Evolutionary conservation across 2,329 filamentous ascomycete genomes (phyloP).

Genomic region (Mariannaea sp.): DNA sequence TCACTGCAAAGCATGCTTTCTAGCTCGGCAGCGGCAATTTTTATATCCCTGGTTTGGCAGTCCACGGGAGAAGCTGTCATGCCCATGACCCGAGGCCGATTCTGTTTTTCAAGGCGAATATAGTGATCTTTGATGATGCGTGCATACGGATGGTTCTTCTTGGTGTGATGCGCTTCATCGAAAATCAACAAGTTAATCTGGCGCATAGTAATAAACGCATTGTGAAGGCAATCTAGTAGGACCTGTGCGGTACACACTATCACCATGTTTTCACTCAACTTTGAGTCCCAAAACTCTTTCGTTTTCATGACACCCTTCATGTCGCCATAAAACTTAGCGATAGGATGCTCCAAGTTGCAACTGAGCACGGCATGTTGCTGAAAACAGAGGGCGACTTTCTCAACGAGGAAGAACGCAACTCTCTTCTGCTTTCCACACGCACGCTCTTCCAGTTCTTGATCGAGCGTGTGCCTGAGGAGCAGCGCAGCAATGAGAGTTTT

Average conservation of each 20-base stretch:
- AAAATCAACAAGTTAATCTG: conserved; percentile 91
- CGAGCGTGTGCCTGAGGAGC: conserved; percentile 75
- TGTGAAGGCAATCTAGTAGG: conserved; percentile 75
- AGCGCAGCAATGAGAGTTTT: conserved; percentile 96
- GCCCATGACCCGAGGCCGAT: conserved; percentile 79
- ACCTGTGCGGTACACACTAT: conserved; percentile 94
- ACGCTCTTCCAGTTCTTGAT: conserved; percentile 76
- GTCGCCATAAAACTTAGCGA: conserved; percentile 77
- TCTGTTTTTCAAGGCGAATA: conserved; percentile 48
- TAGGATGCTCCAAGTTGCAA: conserved; percentile 76
- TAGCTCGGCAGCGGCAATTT: conserved; percentile 70
- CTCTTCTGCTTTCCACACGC: conserved; percentile 62
- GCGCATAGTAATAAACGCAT: conserved; percentile 78
- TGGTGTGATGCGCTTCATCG: conserved; percentile 95
- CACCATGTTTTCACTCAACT: conserved; percentile 71
- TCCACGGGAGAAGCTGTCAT: conserved; percentile 98
- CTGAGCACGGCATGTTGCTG: conserved; percentile 86
- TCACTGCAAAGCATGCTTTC: conserved; percentile 78
- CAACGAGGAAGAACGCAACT: conserved; percentile 85
- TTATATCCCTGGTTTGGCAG: conserved; percentile 70
- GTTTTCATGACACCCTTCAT: conserved; percentile 53
- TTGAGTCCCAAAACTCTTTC: conserved; percentile 55
- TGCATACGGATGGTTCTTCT: conserved; percentile 91
- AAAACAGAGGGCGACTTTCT: conserved; percentile 87
- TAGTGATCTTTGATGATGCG: conserved; percentile 91